Conservation (phyloP, 2,329 filamentous ascomycete genomes). For the Escovopsis sp. region DNA sequence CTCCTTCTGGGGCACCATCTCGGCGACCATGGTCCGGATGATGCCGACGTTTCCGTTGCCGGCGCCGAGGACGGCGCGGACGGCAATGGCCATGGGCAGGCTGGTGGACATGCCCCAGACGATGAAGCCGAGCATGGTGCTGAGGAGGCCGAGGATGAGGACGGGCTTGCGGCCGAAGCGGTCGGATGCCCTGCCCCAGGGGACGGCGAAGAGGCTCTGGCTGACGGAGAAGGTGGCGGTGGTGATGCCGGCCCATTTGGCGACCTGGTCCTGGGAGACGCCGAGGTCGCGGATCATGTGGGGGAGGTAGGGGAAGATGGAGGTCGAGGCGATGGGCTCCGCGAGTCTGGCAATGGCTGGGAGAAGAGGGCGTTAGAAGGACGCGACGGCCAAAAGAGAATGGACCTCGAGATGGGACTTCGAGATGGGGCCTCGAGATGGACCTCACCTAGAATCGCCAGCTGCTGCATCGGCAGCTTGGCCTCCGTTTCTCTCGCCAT, state of each 20-base stretch:
- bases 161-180: constrained; percentile 66
- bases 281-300: constrained; percentile 77
- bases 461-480: constrained; percentile 62
- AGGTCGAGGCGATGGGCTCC: constrained; percentile 59
- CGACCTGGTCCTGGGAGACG: constrained; percentile 54
- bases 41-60: constrained; percentile 93
- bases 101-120: constrained; percentile 73
- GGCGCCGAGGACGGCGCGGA: constrained; percentile 65
- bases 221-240: constrained; percentile 58
- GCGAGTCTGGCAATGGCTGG: constrained; percentile 65
- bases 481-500: constrained; percentile 11
- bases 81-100: constrained; percentile 63
- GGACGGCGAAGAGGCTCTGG: constrained; percentile 57
- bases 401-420: no score
- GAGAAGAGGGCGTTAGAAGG: no score
- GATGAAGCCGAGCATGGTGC: constrained; percentile 69
- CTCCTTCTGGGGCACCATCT: constrained; percentile 77
- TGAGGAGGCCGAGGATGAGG: constrained; percentile 58
- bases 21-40: constrained; percentile 79
- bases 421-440: no score
- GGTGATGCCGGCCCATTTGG: constrained; percentile 66
- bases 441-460: constrained; percentile 61
- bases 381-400: no score
- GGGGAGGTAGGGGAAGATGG: constrained; percentile 55
- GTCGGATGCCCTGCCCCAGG: constrained; percentile 69